Base-by-base conservation (phyloP, 2,329 filamentous ascomycete species). In the Aspergillus udagawae region DNA sequence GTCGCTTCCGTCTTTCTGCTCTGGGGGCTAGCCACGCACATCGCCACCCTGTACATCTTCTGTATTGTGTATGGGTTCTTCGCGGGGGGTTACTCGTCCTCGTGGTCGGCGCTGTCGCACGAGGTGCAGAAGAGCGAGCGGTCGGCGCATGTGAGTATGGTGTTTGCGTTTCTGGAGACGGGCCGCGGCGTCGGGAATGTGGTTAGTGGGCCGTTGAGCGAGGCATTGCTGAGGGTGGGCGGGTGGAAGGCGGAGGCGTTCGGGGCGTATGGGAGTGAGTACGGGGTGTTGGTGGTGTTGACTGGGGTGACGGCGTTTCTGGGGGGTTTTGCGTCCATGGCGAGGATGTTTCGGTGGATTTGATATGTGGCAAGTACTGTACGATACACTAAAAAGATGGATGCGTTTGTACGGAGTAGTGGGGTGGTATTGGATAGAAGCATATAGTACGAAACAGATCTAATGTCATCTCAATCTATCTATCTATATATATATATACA, bases 41-140 rank as follows among this genome's bases (percentile, higher is more conserved):
- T 77, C 0, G 71, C 73, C 28, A 55, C 21, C 0, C 68, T 89
- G 32, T 82, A 85, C 25, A 62, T 83, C 7, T 89, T 86, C 68
- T 83, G 85, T 35, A 70, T 87, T 20, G 74, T 81, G 4, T 89
- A 86, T 64, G 87, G 86, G 0, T 77, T 88, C 62, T 89, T 88
- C 54, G 86, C 86, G 0, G 84, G 86, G 0, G 82, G 83, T 0
- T 89, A 85, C 66, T 83, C 82, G 2, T 82, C 83, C 0, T 82
- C 84, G 0, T 89, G 86, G 85, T 78, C 79, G 1, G 65, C 82
- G 25, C 74, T 84, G 55, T 82, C 80, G 29, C 78, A 84, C 65
- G 70, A 84, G 54, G 78, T 82, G 67, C 66, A 69, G 49, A 65
- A 70, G 38, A 65, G 42, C 6, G 42, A 63, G 3, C 56, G 69